These are phyloP conservation scores for Canavalia gladiata DNA, from an alignment of 306 rosid genomes.

Conservation along the genomic window DNA sequence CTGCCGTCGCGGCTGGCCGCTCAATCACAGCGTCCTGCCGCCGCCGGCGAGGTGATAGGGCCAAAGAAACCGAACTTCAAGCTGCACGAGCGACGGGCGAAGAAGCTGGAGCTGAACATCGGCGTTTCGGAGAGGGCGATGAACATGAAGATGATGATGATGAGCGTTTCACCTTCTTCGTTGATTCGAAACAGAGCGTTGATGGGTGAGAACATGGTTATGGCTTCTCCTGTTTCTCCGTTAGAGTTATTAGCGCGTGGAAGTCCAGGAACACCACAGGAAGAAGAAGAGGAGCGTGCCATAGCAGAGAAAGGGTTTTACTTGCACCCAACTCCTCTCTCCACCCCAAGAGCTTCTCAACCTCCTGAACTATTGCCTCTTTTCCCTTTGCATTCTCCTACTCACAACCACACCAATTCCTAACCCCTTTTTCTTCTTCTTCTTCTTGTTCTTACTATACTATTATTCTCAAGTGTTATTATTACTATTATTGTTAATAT, in stretches of 20 bases:
- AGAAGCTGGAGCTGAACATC: conserved; percentile 73
- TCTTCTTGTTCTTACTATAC: no score
- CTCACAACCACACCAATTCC: conserved; percentile 1
- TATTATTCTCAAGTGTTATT: no score
- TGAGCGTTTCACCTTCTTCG: conserved; percentile 35
- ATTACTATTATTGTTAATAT: background rate
- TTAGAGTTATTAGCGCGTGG: conserved; percentile 73
- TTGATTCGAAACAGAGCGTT: conserved; percentile 23
- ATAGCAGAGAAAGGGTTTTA: conserved; percentile 82
- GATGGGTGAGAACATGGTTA: conserved; percentile 25
- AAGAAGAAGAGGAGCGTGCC: conserved; percentile 66
- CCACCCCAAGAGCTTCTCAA: conserved; percentile 64
- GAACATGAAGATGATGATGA: background rate
- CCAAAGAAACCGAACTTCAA: conserved; percentile 69
- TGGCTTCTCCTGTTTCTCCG: conserved; percentile 85
- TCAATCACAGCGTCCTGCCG: conserved; percentile 46
- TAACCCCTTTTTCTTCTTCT: background rate
- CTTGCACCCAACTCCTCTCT: conserved; percentile 71
- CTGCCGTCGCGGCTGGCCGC: conserved; percentile 60
- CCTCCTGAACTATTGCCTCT: conserved; percentile 81
- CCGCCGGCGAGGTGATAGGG: conserved; percentile 45
- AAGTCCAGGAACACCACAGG: conserved; percentile 69
- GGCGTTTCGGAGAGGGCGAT: conserved; percentile 40
- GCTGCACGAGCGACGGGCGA: conserved; percentile 88
- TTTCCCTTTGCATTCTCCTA: conserved; percentile 87